Conservation (phyloP, 805 yeast genomes). For the Pichia gijzeniarum region DNA sequence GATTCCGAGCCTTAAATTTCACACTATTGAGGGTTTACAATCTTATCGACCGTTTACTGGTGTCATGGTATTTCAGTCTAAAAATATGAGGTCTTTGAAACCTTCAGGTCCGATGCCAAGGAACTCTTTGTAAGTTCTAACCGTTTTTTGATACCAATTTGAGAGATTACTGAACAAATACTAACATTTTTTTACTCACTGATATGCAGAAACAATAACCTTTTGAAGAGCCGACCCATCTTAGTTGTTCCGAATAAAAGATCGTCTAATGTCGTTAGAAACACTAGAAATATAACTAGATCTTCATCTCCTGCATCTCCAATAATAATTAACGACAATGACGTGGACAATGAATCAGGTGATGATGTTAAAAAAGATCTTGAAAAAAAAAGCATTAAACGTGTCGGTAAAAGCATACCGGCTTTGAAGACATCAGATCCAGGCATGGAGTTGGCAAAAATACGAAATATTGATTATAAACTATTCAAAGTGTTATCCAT, state of each 20-base stretch:
- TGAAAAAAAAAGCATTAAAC: neutral
- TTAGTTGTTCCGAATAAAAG: neutral
- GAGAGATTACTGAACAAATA: too few relatives aligned
- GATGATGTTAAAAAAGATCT: neutral
- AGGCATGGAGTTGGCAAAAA: too few relatives aligned
- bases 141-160: neutral
- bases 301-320: constrained; percentile 2
- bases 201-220: neutral
- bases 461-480: too few relatives aligned
- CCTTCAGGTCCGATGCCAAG: neutral
- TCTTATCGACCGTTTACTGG: neutral
- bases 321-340: neutral
- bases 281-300: neutral
- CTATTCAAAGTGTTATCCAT: too few relatives aligned
- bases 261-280: neutral
- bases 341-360: neutral
- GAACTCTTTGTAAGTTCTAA: constrained; percentile 1
- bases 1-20: too few relatives aligned
- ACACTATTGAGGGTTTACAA: too few relatives aligned
- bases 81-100: constrained; percentile 2
- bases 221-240: constrained; percentile 1
- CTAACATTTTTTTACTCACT: too few relatives aligned
- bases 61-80: neutral
- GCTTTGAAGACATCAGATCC: too few relatives aligned
- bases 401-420: too few relatives aligned